Evolutionary conservation across 208 protist genomes (phyloP).

Genomic region (Tritrichomonas foetus): DNA sequence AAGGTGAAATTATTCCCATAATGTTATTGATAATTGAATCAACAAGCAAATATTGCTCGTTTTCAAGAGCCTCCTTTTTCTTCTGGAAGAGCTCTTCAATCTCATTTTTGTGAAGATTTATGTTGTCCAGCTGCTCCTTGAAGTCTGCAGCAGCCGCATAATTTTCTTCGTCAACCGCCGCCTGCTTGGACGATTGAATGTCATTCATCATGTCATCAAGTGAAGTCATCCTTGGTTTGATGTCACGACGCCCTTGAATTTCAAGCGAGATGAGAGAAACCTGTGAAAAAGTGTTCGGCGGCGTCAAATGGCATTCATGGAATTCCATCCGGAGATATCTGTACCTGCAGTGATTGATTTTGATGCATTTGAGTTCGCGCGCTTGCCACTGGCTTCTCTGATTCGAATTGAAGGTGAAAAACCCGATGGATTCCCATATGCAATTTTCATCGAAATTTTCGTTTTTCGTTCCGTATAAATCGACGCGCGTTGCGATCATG

Average conservation of each 20-base stretch:
- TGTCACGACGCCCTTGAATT: background rate
- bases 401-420: conserved; percentile 24
- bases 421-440: background rate
- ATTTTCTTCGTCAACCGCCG: background rate
- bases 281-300: background rate
- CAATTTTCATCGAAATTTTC: conserved; percentile 15
- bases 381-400: conserved; percentile 10
- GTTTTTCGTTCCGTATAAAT: background rate
- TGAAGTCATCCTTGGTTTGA: conserved; percentile 3
- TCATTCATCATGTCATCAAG: background rate
- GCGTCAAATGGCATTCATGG: background rate
- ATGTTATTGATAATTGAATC: background rate
- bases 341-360: background rate
- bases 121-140: background rate
- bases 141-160: background rate
- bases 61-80: background rate
- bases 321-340: background rate
- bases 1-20: background rate
- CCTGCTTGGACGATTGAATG: background rate
- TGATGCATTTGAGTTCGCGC: background rate
- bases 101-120: background rate
- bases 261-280: background rate
- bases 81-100: background rate
- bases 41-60: background rate
- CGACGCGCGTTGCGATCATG: background rate